Conservation (phyloP, 2,329 filamentous ascomycete genomes). For the Aspergillus flavus region DNA sequence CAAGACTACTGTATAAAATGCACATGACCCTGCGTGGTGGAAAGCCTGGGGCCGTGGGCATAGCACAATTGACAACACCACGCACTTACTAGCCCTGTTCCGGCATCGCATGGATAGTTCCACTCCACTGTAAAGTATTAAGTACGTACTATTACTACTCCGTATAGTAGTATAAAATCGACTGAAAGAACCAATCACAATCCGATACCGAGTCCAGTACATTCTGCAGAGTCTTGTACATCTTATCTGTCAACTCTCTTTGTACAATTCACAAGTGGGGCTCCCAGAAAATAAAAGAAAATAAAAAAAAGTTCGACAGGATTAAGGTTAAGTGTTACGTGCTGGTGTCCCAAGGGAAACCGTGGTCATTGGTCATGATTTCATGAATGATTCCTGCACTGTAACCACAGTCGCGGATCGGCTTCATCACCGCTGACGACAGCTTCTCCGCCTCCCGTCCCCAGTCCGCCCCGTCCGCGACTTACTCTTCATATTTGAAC, state of each 20-base stretch:
- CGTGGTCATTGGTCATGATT: background rate
- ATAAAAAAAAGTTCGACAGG: background rate
- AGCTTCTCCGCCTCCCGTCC: background rate
- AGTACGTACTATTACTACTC: no score
- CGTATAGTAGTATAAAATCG: no score
- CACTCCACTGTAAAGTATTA: no score
- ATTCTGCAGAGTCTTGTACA: background rate
- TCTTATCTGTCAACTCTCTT: background rate
- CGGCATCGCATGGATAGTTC: no score
- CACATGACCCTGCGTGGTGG: no score
- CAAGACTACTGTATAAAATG: no score
- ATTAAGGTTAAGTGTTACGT: background rate
- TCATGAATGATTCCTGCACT: background rate
- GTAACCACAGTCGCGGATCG: constrained; percentile 1
- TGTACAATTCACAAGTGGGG: background rate
- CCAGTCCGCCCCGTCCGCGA: background rate
- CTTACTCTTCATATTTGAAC: no score
- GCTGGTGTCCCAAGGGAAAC: no score
- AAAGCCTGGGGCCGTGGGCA: no score
- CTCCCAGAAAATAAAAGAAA: background rate
- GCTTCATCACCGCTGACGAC: constrained; percentile 6
- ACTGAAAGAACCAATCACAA: no score
- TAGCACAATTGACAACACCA: no score
- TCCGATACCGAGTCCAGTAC: background rate
- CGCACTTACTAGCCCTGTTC: no score